Evolutionary conservation across 257 asterid genomes (phyloP).

Genomic region (Handroanthus guayacan): DNA sequence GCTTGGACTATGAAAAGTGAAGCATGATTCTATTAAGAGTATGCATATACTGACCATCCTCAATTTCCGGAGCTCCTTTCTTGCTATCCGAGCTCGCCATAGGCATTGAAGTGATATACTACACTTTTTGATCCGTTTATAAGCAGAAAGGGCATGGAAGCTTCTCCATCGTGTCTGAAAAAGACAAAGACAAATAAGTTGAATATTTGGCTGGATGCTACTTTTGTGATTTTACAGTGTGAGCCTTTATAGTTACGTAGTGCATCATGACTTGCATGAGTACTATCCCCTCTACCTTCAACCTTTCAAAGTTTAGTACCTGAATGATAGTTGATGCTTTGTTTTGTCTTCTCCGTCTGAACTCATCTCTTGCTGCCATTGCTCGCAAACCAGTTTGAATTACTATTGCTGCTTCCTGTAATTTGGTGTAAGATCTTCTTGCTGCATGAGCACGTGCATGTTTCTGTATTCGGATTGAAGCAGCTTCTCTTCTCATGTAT

Average conservation of each 20-base stretch:
- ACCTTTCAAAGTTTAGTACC: constrained; percentile 48
- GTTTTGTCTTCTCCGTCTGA: constrained; percentile 70
- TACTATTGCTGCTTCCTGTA: constrained; percentile 67
- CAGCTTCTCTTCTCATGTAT: constrained; percentile 80
- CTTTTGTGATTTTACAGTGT: not conserved
- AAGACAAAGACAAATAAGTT: constrained; percentile 28
- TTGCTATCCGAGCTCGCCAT: constrained; percentile 89
- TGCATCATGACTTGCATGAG: constrained; percentile 13
- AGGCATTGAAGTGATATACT: constrained; percentile 77
- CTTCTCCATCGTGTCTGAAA: constrained; percentile 84
- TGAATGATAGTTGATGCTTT: constrained; percentile 80
- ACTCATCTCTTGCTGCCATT: constrained; percentile 86
- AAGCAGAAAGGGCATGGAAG: constrained; percentile 61
- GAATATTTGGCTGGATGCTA: constrained; percentile 15
- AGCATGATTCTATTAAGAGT: constrained; percentile 19
- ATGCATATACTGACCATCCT: constrained; percentile 61
- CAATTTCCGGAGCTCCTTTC: constrained; percentile 86
- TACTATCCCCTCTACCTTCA: constrained; percentile 5
- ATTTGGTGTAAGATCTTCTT: constrained; percentile 62
- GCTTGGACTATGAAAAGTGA: not conserved
- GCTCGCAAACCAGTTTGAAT: constrained; percentile 91
- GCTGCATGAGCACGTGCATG: constrained; percentile 76
- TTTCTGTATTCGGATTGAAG: constrained; percentile 85
- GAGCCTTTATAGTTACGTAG: not conserved
- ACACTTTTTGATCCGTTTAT: constrained; percentile 64